A percentile compares a stretch with the other conserved stretches of the same genome.
phyloP scores from a whole-genome alignment of 2,329 filamentous ascomycete genomes.

The Claviceps sp. region DNA sequence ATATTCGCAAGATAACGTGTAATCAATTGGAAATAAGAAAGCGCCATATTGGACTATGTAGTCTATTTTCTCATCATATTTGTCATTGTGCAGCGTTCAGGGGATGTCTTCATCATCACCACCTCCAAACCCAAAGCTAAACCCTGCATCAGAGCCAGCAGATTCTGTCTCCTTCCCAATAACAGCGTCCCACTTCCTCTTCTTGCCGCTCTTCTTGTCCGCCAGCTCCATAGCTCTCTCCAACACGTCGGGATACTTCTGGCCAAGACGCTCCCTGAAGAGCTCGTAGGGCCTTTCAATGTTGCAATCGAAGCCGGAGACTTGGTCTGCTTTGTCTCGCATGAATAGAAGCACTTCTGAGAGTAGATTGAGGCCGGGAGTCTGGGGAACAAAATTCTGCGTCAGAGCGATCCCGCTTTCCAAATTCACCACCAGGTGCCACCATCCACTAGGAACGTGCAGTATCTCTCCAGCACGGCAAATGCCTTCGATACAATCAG shows the following conservation, averaged over 20 bases:
- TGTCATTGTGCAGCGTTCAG: slow-evolving; percentile 9
- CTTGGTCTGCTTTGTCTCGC: slow-evolving; percentile 67
- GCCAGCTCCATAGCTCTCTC: slow-evolving; percentile 50
- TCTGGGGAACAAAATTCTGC: slow-evolving; percentile 82
- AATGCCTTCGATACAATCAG: slow-evolving; percentile 74
- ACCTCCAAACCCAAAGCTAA: slow-evolving; percentile 41
- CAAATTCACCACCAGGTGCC: slow-evolving; percentile 88
- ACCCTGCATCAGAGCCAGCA: slow-evolving; percentile 22
- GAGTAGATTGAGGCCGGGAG: slow-evolving; percentile 41
- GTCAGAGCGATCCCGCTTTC: slow-evolving; percentile 78
- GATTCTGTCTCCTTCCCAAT: slow-evolving; percentile 31
- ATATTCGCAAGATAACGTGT: too few species aligned
- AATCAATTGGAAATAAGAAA: not conserved
- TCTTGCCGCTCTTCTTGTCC: slow-evolving; percentile 51
- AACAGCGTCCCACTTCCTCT: slow-evolving; percentile 77
- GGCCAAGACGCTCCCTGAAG: slow-evolving; percentile 56
- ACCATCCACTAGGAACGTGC: slow-evolving; percentile 91
- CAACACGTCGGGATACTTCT: slow-evolving; percentile 52
- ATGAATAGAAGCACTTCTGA: slow-evolving; percentile 67
- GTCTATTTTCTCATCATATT: not conserved
- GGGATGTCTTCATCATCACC: slow-evolving; percentile 32
- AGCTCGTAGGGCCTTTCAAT: slow-evolving; percentile 60
- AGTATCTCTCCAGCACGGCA: slow-evolving; percentile 75
- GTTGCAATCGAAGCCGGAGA: slow-evolving; percentile 69
- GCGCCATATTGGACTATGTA: too few species aligned